These are phyloP conservation scores for Eleusine indica DNA, from an alignment of 176 grass and related monocot genomes.

Conservation along the genomic window DNA sequence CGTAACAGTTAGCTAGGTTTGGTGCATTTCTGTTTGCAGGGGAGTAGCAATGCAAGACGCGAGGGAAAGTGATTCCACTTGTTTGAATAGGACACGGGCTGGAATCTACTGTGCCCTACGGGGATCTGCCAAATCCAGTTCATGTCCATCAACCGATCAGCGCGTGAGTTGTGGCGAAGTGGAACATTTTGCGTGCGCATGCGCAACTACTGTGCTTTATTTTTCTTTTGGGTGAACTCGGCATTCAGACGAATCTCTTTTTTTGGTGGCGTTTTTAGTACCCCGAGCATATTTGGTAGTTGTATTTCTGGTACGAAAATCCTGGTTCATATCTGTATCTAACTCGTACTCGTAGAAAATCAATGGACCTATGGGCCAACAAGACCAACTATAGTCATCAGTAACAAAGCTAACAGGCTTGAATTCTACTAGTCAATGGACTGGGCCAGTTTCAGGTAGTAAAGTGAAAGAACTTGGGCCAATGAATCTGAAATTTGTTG, in stretches of 20 bases:
- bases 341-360: too few relatives aligned
- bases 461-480: background rate
- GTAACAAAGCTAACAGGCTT: background rate
- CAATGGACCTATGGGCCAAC: background rate
- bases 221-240: too few relatives aligned
- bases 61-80: slow-evolving; percentile 8
- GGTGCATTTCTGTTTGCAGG: background rate
- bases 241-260: too few relatives aligned
- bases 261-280: too few relatives aligned
- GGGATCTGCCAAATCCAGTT: background rate
- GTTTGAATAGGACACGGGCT: background rate
- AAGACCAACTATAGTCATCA: background rate
- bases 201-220: too few relatives aligned
- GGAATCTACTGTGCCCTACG: background rate
- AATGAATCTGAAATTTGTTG: background rate
- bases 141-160: background rate
- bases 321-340: too few relatives aligned
- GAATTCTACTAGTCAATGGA: too few relatives aligned
- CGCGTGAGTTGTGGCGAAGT: too few relatives aligned
- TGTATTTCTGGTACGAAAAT: too few relatives aligned
- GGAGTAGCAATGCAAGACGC: background rate
- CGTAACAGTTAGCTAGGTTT: background rate
- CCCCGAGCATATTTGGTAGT: too few relatives aligned
- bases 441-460: fast-evolving
- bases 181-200: background rate